Evolutionary conservation across 1,139 yeast genomes (phyloP), one percentile per base, ranked within the genome.

Genomic region (Geotrichum restrictum): DNA sequence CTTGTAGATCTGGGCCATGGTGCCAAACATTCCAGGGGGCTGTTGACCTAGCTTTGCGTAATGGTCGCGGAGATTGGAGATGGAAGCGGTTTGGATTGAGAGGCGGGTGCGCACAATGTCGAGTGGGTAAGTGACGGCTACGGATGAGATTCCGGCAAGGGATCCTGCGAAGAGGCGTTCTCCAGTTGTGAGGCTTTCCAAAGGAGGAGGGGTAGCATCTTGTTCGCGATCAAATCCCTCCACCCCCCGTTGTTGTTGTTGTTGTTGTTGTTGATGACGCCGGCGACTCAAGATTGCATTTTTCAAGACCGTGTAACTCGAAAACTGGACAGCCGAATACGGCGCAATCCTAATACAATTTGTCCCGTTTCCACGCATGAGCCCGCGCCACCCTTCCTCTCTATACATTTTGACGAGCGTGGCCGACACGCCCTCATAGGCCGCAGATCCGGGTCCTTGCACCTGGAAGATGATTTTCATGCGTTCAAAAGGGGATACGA

Each of bases 401-500:
- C 71, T 72, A 77, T 89, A 91, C 80, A 93, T 87, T 61, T 84
- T 83, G 56, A 72, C 66, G 5, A 93, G 80, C 0, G 97, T 88
- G 8, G 84, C 77, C 57, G 83, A 74, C 65, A 91, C 81, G 1
- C 98, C 96, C 33, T 74, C 73, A 60, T 85, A 83, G 24, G 60
- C 56, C 24, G 79, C 76, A 14, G 6, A 76, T 64, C 85, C 86
- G 1, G 86, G 85, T 1, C 89, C 89, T 69, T 93, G 98, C 39
- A 93, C 81, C 68, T 93, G 98, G 61, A 89, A 80, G 39, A 93
- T 70, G 58, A 93, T 94, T 70, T 93, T 93, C 62, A 95, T 95
- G 60, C 98, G 75, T 67, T 93, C 98, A 69, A 93, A 82, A 0
- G 98, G 98, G 3, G 96, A 87, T 5, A 91, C 97, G 1, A 85